These are phyloP conservation scores for Glarea lozoyensis DNA, from an alignment of 495 filamentous ascomycete genomes.

Conservation along the genomic window DNA sequence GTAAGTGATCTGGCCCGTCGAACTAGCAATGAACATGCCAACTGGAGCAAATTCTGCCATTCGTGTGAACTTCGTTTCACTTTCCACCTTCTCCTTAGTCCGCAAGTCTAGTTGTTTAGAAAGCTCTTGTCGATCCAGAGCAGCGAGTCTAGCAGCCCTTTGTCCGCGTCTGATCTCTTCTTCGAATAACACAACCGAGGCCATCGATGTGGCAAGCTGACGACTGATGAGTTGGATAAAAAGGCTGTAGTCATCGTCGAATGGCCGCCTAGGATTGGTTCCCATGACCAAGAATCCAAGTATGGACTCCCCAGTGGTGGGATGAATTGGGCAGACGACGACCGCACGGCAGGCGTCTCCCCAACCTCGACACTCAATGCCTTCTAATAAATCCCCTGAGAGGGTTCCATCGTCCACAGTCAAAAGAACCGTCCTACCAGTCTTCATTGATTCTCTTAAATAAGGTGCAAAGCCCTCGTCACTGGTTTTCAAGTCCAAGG, in stretches of 20 bases:
- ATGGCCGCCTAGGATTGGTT: slow-evolving; percentile 57
- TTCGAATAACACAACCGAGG: slow-evolving; percentile 63
- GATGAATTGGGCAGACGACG: slow-evolving; percentile 62
- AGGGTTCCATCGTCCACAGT: slow-evolving; percentile 44
- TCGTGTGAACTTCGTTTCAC: slow-evolving; percentile 61
- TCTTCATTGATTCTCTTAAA: slow-evolving; percentile 59
- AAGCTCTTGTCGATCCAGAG: slow-evolving; percentile 55
- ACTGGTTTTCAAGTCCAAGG: slow-evolving; percentile 50
- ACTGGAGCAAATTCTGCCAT: slow-evolving; percentile 69
- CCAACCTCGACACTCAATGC: slow-evolving; percentile 54
- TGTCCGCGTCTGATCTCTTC: slow-evolving; percentile 63
- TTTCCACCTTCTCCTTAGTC: slow-evolving; percentile 60
- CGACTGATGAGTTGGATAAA: slow-evolving; percentile 62
- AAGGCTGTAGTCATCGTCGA: slow-evolving; percentile 60
- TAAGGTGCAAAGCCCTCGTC: slow-evolving; percentile 56
- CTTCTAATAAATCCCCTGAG: slow-evolving; percentile 41
- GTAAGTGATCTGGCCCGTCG: slow-evolving; percentile 52
- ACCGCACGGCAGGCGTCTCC: slow-evolving; percentile 53
- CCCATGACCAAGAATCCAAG: slow-evolving; percentile 64
- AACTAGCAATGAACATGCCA: slow-evolving; percentile 63
- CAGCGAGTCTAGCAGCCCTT: slow-evolving; percentile 54
- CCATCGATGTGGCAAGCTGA: slow-evolving; percentile 61
- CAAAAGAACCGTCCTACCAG: slow-evolving; percentile 47
- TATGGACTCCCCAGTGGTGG: slow-evolving; percentile 50
- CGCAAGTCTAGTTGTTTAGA: slow-evolving; percentile 55